Conservation (phyloP, 768 basidiomycete species). For the Mycena albidolilacea region DNA sequence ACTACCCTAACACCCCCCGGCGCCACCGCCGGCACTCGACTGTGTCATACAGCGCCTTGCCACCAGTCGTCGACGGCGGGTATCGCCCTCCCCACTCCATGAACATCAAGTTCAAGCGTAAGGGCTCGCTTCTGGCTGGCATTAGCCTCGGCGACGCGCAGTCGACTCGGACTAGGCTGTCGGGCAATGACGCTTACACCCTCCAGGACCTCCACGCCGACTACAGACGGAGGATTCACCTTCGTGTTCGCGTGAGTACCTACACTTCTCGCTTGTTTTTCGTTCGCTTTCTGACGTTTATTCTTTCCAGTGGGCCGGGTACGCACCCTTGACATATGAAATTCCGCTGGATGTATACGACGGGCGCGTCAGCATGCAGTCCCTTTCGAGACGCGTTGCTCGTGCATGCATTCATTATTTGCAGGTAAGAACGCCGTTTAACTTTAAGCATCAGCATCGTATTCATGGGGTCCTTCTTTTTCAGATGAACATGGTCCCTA, state of each 20-base stretch:
- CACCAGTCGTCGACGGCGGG: constrained; percentile 55
- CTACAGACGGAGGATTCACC: constrained; percentile 67
- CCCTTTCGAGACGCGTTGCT: constrained; percentile 77
- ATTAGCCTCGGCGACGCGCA: constrained; percentile 81
- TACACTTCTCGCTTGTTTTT: constrained; percentile 3
- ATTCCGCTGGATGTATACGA: constrained; percentile 80
- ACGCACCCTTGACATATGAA: constrained; percentile 79
- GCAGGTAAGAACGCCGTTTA: constrained; percentile 61
- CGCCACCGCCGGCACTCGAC: constrained; percentile 66
- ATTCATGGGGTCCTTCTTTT: constrained; percentile 16
- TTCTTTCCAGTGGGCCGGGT: constrained; percentile 74
- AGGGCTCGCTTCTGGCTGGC: constrained; percentile 75
- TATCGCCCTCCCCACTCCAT: constrained; percentile 65
- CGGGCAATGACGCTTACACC: constrained; percentile 74
- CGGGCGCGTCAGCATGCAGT: constrained; percentile 75
- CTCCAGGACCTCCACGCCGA: constrained; percentile 79
- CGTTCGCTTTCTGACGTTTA: constrained; percentile 8
- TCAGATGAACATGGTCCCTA: constrained; percentile 79
- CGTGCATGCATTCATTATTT: constrained; percentile 83
- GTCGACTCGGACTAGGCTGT: constrained; percentile 68
- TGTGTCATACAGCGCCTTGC: constrained; percentile 59
- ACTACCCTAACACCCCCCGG: constrained; percentile 45
- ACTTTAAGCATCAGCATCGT: constrained; percentile 11
- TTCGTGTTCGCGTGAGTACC: constrained; percentile 71
- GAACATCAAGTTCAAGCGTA: constrained; percentile 81